Conservation (phyloP, 768 basidiomycete species). For the Lyophyllum semitale region DNA sequence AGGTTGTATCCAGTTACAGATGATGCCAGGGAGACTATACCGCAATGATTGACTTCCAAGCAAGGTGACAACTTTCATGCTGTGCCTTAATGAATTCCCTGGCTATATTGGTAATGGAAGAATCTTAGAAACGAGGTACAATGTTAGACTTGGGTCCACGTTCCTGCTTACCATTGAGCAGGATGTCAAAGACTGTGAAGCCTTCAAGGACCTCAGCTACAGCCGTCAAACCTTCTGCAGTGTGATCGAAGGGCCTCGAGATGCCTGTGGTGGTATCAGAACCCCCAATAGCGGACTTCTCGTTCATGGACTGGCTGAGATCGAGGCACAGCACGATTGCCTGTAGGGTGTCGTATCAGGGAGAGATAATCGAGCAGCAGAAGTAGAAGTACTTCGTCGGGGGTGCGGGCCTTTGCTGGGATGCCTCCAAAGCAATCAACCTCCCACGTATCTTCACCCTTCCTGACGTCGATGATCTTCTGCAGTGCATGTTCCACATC, state of each 20-base stretch:
- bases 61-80: neutral
- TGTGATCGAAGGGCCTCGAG: neutral
- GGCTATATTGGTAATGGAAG: neutral
- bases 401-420: constrained; percentile 20
- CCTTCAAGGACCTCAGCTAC: constrained; percentile 1
- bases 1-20: neutral
- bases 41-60: neutral
- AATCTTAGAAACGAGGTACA: neutral
- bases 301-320: constrained; percentile 27
- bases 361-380: neutral
- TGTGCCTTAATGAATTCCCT: neutral
- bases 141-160: neutral
- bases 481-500: constrained; percentile 24
- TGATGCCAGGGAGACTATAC: no score
- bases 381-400: constrained; percentile 22
- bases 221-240: neutral
- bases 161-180: neutral
- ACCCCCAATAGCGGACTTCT: constrained; percentile 18
- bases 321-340: constrained; percentile 30
- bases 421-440: constrained; percentile 26
- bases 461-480: constrained; percentile 18
- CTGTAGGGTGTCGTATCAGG: constrained; percentile 9
- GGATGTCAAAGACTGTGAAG: neutral
- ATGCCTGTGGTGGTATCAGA: neutral
- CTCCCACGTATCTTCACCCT: constrained; percentile 28